These are phyloP conservation scores for Starmerella vitae DNA, from an alignment of 805 yeast genomes.

Conservation along the genomic window DNA sequence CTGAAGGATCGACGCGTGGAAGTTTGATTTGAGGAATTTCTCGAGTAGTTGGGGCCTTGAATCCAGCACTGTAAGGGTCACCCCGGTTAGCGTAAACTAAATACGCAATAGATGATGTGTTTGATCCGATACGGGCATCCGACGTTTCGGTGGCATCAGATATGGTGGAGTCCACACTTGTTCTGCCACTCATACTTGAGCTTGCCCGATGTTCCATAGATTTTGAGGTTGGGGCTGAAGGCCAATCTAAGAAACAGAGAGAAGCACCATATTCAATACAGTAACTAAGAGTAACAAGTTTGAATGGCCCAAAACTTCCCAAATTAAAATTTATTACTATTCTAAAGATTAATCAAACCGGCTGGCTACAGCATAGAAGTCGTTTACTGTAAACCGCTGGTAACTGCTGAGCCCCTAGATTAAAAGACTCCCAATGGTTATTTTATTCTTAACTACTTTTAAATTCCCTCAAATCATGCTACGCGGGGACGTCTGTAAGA, in stretches of 20 bases:
- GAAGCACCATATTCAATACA: no score
- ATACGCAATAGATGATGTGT: slow-evolving; percentile 58
- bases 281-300: no score
- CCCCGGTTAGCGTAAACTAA: slow-evolving; percentile 39
- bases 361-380: no score
- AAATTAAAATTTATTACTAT: no score
- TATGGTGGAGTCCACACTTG: slow-evolving; percentile 10
- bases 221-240: background rate
- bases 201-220: slow-evolving; percentile 12
- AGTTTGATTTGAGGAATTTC: slow-evolving; percentile 78
- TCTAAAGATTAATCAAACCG: no score
- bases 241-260: background rate
- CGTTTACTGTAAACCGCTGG: no score
- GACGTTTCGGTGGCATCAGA: slow-evolving; percentile 3
- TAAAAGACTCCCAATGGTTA: no score
- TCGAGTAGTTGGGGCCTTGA: slow-evolving; percentile 46
- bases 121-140: slow-evolving; percentile 1
- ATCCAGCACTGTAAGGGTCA: slow-evolving; percentile 32
- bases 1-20: slow-evolving; percentile 37
- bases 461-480: no score
- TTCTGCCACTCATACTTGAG: slow-evolving; percentile 11
- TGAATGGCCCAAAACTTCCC: no score
- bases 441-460: no score
- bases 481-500: no score
- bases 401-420: no score